Evolutionary conservation across 2,329 filamentous ascomycete species (phyloP).

Genomic region (Didymella glomerata): DNA sequence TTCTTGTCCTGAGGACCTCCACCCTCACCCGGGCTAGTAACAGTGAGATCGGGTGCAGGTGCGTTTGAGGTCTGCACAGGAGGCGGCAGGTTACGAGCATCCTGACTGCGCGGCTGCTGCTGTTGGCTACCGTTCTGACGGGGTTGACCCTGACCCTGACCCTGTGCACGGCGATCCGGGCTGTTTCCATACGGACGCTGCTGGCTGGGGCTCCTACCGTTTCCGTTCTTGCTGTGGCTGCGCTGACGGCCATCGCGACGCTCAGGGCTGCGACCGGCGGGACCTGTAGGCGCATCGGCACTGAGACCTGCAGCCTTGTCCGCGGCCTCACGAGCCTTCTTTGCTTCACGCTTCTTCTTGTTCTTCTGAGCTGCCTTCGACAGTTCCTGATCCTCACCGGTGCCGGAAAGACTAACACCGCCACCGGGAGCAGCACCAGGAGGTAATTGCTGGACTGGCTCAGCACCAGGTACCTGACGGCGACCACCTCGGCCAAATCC

Average conservation of each 20-base stretch:
- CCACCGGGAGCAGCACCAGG: slow-evolving; percentile 75
- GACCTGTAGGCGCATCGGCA: slow-evolving; percentile 43
- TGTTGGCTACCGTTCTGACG: slow-evolving; percentile 38
- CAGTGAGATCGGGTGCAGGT: slow-evolving; percentile 59
- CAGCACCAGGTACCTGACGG: slow-evolving; percentile 86
- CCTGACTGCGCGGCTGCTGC: slow-evolving; percentile 35
- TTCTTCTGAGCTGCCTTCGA: slow-evolving; percentile 92
- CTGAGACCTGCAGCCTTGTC: slow-evolving; percentile 54
- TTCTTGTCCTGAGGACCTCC: slow-evolving; percentile 89
- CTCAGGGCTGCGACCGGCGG: slow-evolving; percentile 68
- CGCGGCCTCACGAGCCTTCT: slow-evolving; percentile 85
- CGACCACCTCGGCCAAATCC: slow-evolving; percentile 80
- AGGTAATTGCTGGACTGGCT: slow-evolving; percentile 69
- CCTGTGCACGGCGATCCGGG: slow-evolving; percentile 40
- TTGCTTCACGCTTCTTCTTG: slow-evolving; percentile 96
- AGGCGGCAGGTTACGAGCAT: slow-evolving; percentile 26
- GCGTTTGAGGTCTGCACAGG: slow-evolving; percentile 46
- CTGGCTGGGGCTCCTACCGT: slow-evolving; percentile 44
- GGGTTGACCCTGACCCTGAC: slow-evolving; percentile 35
- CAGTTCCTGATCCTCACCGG: slow-evolving; percentile 72
- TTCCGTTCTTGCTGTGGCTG: slow-evolving; percentile 54
- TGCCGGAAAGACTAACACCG: slow-evolving; percentile 70
- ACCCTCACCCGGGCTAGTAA: slow-evolving; percentile 63
- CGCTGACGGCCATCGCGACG: slow-evolving; percentile 67
- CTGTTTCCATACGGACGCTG: slow-evolving; percentile 45